Percentiles rank a stretch among this genome's conserved stretches.
phyloP scores from a whole-genome alignment of 495 filamentous ascomycete genomes.

The Trichocladium antarcticum region DNA sequence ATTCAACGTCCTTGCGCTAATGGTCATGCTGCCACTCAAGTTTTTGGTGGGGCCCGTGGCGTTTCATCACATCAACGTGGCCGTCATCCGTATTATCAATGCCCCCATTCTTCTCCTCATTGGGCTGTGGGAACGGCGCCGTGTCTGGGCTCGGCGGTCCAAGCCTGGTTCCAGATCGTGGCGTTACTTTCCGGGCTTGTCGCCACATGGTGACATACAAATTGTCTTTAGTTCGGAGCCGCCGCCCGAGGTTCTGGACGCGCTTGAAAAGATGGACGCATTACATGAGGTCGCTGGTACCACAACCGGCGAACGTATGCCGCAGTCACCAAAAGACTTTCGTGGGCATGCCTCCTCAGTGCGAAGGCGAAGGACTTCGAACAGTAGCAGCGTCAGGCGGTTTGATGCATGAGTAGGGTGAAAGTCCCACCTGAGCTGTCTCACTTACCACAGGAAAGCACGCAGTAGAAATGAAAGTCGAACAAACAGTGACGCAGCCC shows the following conservation, averaged over 20 bases:
- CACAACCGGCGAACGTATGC: not conserved
- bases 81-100: constrained; percentile 44
- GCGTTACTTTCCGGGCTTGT: constrained; percentile 40
- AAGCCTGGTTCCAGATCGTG: constrained; percentile 28
- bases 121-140: constrained; percentile 41
- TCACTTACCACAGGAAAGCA: no score
- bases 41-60: constrained; percentile 41
- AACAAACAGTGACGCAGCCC: no score
- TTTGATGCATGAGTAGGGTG: constrained; percentile 5
- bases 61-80: constrained; percentile 54
- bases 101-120: constrained; percentile 45
- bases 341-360: constrained; percentile 1
- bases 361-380: constrained; percentile 6
- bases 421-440: no score
- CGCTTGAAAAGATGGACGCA: constrained; percentile 28
- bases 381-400: constrained; percentile 11
- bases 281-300: no score
- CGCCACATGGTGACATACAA: constrained; percentile 48
- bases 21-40: constrained; percentile 47
- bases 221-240: constrained; percentile 51
- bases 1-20: constrained; percentile 50
- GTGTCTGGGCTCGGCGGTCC: constrained; percentile 24
- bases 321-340: constrained; percentile 3
- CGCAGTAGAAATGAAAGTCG: no score
- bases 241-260: constrained; percentile 38